phyloP scores from a whole-genome alignment of 1,284 basidiomycete genomes.

The Austroboletus niveus region DNA sequence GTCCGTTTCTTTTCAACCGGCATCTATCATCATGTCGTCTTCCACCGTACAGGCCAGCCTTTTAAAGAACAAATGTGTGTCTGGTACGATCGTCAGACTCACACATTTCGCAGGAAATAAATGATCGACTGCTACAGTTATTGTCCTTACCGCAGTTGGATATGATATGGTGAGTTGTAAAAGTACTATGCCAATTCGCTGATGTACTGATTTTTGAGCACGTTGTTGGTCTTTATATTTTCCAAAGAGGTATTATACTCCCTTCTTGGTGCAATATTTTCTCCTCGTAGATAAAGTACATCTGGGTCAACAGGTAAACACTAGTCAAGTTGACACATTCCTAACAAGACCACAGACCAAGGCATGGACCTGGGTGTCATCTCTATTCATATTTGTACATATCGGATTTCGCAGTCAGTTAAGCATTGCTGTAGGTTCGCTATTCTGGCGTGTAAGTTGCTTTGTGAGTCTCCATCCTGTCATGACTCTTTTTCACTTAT shows the following conservation, averaged over 20 bases:
- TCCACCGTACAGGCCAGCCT: no score
- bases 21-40: no score
- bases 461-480: background rate
- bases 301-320: no score
- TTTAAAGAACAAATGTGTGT: background rate
- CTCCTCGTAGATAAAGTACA: background rate
- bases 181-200: background rate
- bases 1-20: no score
- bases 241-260: background rate
- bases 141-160: background rate
- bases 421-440: background rate
- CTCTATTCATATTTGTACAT: background rate
- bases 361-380: background rate
- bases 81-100: background rate
- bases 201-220: background rate
- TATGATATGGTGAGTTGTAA: slow-evolving; percentile 3
- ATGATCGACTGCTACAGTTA: background rate
- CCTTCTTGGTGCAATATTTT: no score
- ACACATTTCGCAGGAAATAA: background rate
- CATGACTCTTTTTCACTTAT: no score
- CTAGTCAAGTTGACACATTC: no score
- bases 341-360: background rate
- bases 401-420: background rate
- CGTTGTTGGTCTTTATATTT: background rate
- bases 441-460: background rate